Evolutionary conservation across 192 early-diverging fungal genomes (phyloP), one percentile per base, ranked within the genome.

Genomic region (Podila verticillata): DNA sequence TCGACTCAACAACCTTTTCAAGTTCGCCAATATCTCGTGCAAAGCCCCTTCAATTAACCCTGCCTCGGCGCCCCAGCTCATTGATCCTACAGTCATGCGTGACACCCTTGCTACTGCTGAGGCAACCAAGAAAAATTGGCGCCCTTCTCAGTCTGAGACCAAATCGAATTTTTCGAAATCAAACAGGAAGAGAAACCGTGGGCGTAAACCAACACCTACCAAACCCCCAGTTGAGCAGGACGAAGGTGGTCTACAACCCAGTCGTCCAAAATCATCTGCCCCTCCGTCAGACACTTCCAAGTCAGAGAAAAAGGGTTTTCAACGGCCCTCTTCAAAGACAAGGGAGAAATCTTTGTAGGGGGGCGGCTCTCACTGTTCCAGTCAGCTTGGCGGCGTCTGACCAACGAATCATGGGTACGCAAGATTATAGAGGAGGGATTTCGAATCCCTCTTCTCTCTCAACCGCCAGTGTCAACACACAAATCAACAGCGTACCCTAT

Each of bases 311-410:
- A 59, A 59, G 57, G 57, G 57, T 59, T 59, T 59, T 59, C 24
- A 22, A 5, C 57, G 12, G 30, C 57, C 57, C 57, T 58, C 57
- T 26, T 58, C 57, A 30, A 58, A 58, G 57, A 58, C 57, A 22
- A 58, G 57, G 57, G 57, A 58, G 57, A 59, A 59, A 12, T 59
- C 57, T 59, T 59, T 19, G 57, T 59, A 59, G 57, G 57, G 28
- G 57, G 57, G 57, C 57, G 57, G 57, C 28, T 59, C 57, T 59
- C 28, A 31, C 57, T 59, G 30, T 59, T 59, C 57, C 57, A 59
- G 57, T 28, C 57, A 31, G 57, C 31, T 19, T 59, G 57, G 57
- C 30, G 57, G 31, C 57, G 28, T 19, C 57, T 59, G 57, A 59
- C 30, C 8, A 59, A 59, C 57, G 57, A 59, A 59, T 30, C 57